These are phyloP conservation scores for Pinus albicaulis DNA, from an alignment of 75 land plant species.

Conservation along the genomic window DNA sequence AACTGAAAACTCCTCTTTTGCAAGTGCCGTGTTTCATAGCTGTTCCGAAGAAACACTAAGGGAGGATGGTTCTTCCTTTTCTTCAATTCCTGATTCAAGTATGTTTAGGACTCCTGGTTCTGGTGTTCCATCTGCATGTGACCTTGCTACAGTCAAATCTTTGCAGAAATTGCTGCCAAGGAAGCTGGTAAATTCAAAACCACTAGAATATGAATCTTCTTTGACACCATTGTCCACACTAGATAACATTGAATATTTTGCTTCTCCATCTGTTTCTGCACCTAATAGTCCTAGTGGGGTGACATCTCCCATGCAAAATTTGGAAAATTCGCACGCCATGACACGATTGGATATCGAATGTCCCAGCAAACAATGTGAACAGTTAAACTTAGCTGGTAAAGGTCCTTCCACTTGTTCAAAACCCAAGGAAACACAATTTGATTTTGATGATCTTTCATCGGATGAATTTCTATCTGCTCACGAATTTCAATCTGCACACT, in stretches of 20 bases:
- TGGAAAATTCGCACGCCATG: not conserved
- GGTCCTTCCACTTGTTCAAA: not conserved
- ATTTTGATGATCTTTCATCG: too few relatives aligned
- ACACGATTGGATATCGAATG: not conserved
- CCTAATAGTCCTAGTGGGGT: too few relatives aligned
- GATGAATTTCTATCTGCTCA: not conserved
- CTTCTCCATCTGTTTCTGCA: not conserved
- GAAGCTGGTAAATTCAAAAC: not conserved
- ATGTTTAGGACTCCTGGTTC: not conserved
- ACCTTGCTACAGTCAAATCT: not conserved
- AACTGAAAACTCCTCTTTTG: not conserved
- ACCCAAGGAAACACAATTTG: not conserved
- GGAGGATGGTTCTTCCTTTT: not conserved
- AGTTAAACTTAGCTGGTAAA: not conserved
- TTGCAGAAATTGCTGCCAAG: not conserved
- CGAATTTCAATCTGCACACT: conserved; percentile 1
- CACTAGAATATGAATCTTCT: not conserved
- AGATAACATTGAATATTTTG: not conserved
- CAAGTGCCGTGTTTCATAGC: not conserved
- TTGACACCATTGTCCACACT: not conserved
- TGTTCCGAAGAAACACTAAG: not conserved
- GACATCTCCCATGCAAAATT: not conserved
- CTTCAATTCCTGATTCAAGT: too few relatives aligned
- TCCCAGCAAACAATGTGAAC: not conserved
- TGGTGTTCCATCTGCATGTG: not conserved